phyloP scores from a whole-genome alignment of 2,329 filamentous ascomycete species.

The Clarireedia sp. region DNA sequence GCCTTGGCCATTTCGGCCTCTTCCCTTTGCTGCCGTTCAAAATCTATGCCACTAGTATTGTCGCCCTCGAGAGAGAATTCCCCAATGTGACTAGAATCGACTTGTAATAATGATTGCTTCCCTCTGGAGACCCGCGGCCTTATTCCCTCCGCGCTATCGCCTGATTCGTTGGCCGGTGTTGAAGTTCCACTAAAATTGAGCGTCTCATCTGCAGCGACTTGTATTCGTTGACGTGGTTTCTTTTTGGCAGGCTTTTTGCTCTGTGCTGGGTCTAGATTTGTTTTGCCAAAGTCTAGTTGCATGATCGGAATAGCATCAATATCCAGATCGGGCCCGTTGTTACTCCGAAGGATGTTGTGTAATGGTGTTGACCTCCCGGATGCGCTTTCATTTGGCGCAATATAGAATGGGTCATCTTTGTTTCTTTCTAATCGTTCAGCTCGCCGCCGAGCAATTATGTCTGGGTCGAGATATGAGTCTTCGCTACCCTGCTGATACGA shows the following conservation, averaged over 20 bases:
- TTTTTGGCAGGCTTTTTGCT: constrained; percentile 30
- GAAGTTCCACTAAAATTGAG: constrained; percentile 46
- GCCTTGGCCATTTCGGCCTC: constrained; percentile 85
- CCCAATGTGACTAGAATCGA: constrained; percentile 78
- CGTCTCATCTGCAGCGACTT: constrained; percentile 68
- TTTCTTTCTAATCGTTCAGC: constrained; percentile 75
- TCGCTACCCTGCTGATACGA: constrained; percentile 54
- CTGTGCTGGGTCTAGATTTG: constrained; percentile 22
- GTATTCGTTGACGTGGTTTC: constrained; percentile 50
- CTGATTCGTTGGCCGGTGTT: constrained; percentile 45
- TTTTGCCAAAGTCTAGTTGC: constrained; percentile 69
- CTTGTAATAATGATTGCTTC: constrained; percentile 64
- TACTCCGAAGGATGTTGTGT: constrained; percentile 64
- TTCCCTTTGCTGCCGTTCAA: constrained; percentile 63
- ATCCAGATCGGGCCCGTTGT: constrained; percentile 73
- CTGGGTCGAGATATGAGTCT: constrained; percentile 62
- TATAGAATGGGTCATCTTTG: constrained; percentile 94
- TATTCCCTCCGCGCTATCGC: constrained; percentile 41
- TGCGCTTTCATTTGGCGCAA: constrained; percentile 45
- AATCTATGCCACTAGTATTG: constrained; percentile 37
- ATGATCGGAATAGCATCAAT: constrained; percentile 95
- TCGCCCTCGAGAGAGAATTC: constrained; percentile 60
- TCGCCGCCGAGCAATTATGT: constrained; percentile 65
- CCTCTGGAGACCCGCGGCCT: constrained; percentile 43
- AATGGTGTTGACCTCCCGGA: constrained; percentile 67